A percentile compares a stretch with the other conserved stretches of the same genome.
phyloP scores from a whole-genome alignment of 257 asterid genomes.

The Fraxinus anomala region DNA sequence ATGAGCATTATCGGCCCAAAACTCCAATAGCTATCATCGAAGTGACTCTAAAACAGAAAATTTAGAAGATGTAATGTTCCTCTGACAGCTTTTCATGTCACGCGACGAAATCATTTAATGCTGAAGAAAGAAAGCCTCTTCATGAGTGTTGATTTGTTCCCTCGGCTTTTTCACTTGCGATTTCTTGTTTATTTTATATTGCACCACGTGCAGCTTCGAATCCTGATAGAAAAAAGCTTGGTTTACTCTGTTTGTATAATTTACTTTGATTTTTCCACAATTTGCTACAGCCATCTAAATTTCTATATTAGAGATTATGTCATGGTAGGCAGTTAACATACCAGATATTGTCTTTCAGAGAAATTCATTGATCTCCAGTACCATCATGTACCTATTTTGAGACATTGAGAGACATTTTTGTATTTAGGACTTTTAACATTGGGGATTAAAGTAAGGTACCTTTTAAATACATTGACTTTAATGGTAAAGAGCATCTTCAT shows the following conservation, averaged over 20 bases:
- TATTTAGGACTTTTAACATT: too few species aligned
- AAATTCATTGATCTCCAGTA: neutral
- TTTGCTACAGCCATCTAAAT: neutral
- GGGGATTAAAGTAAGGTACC: too few species aligned
- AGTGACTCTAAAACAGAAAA: constrained; percentile 61
- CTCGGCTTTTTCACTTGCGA: constrained; percentile 27
- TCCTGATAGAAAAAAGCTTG: neutral
- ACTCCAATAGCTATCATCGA: constrained; percentile 65
- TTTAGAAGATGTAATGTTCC: constrained; percentile 30
- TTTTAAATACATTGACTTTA: too few species aligned
- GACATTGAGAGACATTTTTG: too few species aligned
- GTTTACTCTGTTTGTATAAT: neutral
- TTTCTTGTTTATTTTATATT: neutral
- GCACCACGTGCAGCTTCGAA: neutral
- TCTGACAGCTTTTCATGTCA: constrained; percentile 9
- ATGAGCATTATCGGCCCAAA: constrained; percentile 91
- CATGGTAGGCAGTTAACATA: neutral
- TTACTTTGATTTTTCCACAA: neutral
- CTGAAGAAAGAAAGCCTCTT: neutral
- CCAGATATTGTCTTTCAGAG: neutral
- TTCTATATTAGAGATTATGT: neutral
- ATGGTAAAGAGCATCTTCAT: too few species aligned
- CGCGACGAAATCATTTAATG: constrained; percentile 21
- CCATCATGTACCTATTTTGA: neutral
- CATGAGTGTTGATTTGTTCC: constrained; percentile 26